phyloP scores from a whole-genome alignment of 2,329 filamentous ascomycete species.

The Claviceps africana region DNA sequence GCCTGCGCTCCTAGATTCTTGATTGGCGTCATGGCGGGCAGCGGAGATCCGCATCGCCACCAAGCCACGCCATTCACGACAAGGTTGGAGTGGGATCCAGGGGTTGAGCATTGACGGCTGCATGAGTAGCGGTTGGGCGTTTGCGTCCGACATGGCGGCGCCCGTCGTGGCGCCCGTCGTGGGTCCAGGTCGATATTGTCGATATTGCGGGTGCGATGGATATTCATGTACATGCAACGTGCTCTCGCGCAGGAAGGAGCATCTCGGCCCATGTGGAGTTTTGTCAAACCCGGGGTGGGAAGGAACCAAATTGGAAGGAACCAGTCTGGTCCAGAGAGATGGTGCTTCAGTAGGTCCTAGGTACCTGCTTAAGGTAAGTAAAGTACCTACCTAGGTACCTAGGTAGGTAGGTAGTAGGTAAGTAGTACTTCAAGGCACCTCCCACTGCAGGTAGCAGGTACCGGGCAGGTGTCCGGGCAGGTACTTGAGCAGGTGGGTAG shows the following conservation, averaged over 20 bases:
- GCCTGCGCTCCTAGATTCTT: neutral
- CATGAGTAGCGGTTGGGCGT: neutral
- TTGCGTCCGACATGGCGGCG: neutral
- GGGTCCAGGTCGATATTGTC: neutral
- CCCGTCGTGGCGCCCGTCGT: neutral
- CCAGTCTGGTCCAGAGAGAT: neutral
- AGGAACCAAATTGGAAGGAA: neutral
- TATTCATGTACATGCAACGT: too few relatives aligned
- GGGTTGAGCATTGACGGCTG: neutral
- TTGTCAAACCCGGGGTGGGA: neutral
- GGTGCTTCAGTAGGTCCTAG: too few relatives aligned
- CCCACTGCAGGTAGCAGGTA: too few relatives aligned
- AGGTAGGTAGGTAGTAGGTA: too few relatives aligned
- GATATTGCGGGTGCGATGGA: too few relatives aligned
- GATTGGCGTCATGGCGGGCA: neutral
- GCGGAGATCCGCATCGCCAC: neutral
- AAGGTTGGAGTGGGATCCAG: neutral
- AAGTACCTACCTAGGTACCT: too few relatives aligned
- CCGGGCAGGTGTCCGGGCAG: too few relatives aligned
- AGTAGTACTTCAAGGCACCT: too few relatives aligned
- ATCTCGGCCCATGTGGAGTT: neutral
- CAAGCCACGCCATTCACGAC: neutral
- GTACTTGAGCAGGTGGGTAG: too few relatives aligned
- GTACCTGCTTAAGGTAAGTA: too few relatives aligned
- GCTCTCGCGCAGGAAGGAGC: slow-evolving; percentile 1